Evolutionary conservation across 306 rosid species (phyloP).

Genomic region (Hippophae rhamnoides): DNA sequence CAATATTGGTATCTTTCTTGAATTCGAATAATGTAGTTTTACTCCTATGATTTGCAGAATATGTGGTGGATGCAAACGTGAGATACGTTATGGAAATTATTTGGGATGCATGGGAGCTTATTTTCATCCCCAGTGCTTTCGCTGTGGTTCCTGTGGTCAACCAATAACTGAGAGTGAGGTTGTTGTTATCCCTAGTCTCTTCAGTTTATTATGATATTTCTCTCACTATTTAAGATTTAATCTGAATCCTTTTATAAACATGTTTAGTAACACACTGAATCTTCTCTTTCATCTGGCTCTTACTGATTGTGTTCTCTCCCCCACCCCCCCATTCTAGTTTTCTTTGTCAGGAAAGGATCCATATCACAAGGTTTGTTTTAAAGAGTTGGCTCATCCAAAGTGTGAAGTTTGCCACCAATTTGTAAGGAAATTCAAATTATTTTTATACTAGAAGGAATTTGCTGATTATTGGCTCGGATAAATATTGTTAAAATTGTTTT

Average conservation of each 20-base stretch:
- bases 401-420: slow-evolving; percentile 95
- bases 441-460: background rate
- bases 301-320: slow-evolving; percentile 26
- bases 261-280: background rate
- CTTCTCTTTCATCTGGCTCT: slow-evolving; percentile 34
- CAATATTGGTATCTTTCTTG: too few relatives aligned
- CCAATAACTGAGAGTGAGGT: slow-evolving; percentile 92
- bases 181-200: slow-evolving; percentile 17
- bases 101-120: slow-evolving; percentile 59
- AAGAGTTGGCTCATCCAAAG: slow-evolving; percentile 81
- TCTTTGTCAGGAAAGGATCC: slow-evolving; percentile 90
- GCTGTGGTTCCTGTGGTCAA: slow-evolving; percentile 58
- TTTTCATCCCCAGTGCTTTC: slow-evolving; percentile 79
- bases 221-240: background rate
- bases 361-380: slow-evolving; percentile 86
- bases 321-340: slow-evolving; percentile 69
- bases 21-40: too few relatives aligned
- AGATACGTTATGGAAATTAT: slow-evolving; percentile 57
- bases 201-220: slow-evolving; percentile 8
- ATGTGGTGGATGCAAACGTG: slow-evolving; percentile 68
- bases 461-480: background rate
- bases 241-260: background rate
- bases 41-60: slow-evolving; percentile 26
- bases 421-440: slow-evolving; percentile 43
- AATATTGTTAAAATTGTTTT: background rate